phyloP scores from a whole-genome alignment of 2,329 filamentous ascomycete species.

The Trichoderma lentiforme region DNA sequence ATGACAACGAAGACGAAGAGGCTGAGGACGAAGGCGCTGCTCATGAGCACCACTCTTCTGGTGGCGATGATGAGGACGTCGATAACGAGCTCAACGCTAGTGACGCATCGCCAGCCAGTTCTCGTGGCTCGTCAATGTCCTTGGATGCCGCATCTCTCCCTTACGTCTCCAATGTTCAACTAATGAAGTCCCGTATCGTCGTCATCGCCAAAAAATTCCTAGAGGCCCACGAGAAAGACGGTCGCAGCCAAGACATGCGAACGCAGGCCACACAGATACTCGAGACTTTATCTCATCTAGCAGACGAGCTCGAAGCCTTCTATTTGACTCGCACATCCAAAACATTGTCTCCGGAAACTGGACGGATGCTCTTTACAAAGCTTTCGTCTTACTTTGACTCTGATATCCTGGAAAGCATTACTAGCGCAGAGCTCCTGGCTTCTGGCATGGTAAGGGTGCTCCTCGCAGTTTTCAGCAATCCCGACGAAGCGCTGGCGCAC shows the following conservation, averaged over 20 bases:
- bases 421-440: slow-evolving; percentile 87
- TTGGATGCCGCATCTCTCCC: slow-evolving; percentile 53
- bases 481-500: slow-evolving; percentile 57
- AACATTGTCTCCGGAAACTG: slow-evolving; percentile 47
- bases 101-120: slow-evolving; percentile 63
- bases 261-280: slow-evolving; percentile 76
- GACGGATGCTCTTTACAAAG: slow-evolving; percentile 65
- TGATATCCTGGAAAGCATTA: slow-evolving; percentile 87
- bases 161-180: slow-evolving; percentile 47
- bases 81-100: slow-evolving; percentile 51
- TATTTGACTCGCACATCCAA: slow-evolving; percentile 58
- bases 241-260: slow-evolving; percentile 68
- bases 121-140: slow-evolving; percentile 64
- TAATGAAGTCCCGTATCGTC: slow-evolving; percentile 65
- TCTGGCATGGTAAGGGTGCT: slow-evolving; percentile 85
- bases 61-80: slow-evolving; percentile 50
- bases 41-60: slow-evolving; percentile 41
- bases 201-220: slow-evolving; percentile 79
- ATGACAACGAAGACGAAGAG: slow-evolving; percentile 25
- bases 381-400: slow-evolving; percentile 83
- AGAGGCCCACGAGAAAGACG: slow-evolving; percentile 74
- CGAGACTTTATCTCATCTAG: slow-evolving; percentile 66
- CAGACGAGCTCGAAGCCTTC: slow-evolving; percentile 66
- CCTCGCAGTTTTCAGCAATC: slow-evolving; percentile 75
- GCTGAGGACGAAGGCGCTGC: slow-evolving; percentile 30